Evolutionary conservation across 176 grass and related monocot species (phyloP).

Genomic region (Tillandsia leiboldiana): DNA sequence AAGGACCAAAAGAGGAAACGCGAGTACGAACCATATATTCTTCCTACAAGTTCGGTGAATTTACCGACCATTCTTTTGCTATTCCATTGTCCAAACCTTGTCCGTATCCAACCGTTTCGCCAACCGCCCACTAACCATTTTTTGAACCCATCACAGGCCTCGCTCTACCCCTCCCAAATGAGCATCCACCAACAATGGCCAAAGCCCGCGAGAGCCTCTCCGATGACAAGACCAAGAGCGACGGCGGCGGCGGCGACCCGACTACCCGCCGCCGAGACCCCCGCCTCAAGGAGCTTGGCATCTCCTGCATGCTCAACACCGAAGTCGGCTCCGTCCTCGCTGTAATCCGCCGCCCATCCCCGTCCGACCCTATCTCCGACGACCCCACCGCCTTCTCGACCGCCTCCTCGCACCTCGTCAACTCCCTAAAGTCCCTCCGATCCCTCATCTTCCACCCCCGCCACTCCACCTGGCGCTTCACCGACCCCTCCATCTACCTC

Average conservation of each 20-base stretch:
- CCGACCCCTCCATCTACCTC: conserved; percentile 73
- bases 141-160: background rate
- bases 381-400: conserved; percentile 20
- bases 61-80: too few relatives aligned
- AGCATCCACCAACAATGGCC: conserved; percentile 17
- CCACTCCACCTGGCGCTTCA: conserved; percentile 54
- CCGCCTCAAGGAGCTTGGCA: conserved; percentile 54
- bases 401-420: conserved; percentile 37
- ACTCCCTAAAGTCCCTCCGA: conserved; percentile 65
- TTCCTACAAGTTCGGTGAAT: too few relatives aligned
- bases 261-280: conserved; percentile 27
- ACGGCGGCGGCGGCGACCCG: conserved; percentile 17
- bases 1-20: too few relatives aligned
- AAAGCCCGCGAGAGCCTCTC: conserved; percentile 10
- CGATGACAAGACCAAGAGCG: conserved; percentile 35
- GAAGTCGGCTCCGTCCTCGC: conserved; percentile 76
- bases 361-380: conserved; percentile 26
- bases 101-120: background rate
- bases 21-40: too few relatives aligned
- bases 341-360: conserved; percentile 64
- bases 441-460: conserved; percentile 74
- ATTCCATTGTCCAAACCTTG: background rate
- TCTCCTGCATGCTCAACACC: conserved; percentile 98
- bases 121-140: background rate
- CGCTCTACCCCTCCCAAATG: background rate